These are phyloP conservation scores for Backusella circina DNA, from an alignment of 192 early-diverging fungal genomes.

Conservation along the genomic window DNA sequence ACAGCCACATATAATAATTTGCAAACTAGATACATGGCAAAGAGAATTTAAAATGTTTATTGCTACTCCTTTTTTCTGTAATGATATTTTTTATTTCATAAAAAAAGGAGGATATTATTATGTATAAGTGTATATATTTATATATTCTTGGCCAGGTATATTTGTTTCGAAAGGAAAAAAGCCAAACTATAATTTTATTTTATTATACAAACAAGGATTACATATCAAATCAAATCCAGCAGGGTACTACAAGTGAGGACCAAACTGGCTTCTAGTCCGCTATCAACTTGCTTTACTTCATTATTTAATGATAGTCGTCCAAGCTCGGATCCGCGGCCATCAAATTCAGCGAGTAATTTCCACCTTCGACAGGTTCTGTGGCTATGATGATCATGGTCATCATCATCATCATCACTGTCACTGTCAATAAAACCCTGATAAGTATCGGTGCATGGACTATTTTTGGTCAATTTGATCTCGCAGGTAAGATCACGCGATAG, in stretches of 20 bases:
- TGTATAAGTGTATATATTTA: background rate
- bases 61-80: background rate
- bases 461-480: conserved; percentile 16
- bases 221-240: conserved; percentile 16
- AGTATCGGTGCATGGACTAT: background rate
- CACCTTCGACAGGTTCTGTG: background rate
- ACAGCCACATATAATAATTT: conserved; percentile 29
- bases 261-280: conserved; percentile 4
- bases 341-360: conserved; percentile 7
- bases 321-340: background rate
- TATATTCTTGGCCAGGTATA: background rate
- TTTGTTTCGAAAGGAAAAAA: conserved; percentile 12
- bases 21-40: conserved; percentile 3
- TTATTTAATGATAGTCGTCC: conserved; percentile 1
- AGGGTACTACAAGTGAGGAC: conserved; percentile 27
- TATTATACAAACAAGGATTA: background rate
- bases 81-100: background rate
- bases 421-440: conserved; percentile 11
- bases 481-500: conserved; percentile 32
- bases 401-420: conserved; percentile 9
- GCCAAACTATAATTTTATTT: conserved; percentile 5
- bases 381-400: conserved; percentile 4
- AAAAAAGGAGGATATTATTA: background rate
- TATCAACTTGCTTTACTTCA: background rate
- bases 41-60: background rate